phyloP scores from a whole-genome alignment of 495 filamentous ascomycete species.

The Halenospora varia region DNA sequence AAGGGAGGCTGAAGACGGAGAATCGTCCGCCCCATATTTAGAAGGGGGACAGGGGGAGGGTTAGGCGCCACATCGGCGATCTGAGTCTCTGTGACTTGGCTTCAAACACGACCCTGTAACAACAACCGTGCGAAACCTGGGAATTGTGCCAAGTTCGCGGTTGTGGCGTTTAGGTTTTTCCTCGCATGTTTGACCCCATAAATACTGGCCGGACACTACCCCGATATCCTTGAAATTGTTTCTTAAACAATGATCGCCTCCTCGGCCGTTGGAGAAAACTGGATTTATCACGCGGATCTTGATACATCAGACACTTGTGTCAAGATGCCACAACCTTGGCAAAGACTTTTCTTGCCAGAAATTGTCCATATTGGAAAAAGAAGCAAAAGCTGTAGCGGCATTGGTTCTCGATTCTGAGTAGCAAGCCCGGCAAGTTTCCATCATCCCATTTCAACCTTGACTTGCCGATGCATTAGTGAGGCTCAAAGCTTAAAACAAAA shows the following conservation, averaged over 20 bases:
- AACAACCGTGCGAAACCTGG: neutral
- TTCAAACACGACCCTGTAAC: neutral
- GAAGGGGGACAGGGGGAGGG: neutral
- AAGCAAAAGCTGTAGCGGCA: neutral
- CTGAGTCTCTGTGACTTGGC: neutral
- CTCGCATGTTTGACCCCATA: slow-evolving; percentile 47
- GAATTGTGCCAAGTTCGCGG: neutral
- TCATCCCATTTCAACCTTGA: neutral
- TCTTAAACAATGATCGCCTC: neutral
- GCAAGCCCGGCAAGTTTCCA: neutral
- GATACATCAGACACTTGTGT: no score
- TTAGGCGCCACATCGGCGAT: neutral
- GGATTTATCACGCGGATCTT: neutral
- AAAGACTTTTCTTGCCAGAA: neutral
- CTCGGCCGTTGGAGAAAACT: neutral
- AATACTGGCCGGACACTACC: neutral
- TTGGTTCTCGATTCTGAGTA: neutral
- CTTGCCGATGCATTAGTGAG: neutral
- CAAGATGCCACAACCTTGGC: neutral
- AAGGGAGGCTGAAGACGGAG: neutral
- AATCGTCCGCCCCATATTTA: neutral
- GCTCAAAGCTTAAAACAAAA: neutral
- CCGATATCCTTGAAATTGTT: no score
- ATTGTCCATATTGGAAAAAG: neutral
- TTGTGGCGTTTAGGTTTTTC: slow-evolving; percentile 43